These are phyloP conservation scores for Salix suchowensis DNA, from an alignment of 345 rosid genomes.

Conservation along the genomic window DNA sequence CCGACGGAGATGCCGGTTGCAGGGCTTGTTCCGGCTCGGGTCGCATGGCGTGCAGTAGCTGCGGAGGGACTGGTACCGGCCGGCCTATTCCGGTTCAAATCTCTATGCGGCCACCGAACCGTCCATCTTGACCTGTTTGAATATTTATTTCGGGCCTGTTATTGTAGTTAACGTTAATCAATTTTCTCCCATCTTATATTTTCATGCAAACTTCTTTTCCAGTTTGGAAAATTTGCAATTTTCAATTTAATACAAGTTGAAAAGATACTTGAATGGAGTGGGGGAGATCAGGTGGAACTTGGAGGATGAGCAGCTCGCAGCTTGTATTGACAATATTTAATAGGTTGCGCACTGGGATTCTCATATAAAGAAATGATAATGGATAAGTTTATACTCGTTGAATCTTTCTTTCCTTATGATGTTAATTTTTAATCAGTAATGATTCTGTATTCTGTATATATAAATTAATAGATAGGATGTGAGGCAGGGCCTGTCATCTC, in stretches of 20 bases:
- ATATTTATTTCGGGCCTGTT: not conserved
- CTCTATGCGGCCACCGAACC: conserved; percentile 48
- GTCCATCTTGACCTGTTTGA: conserved; percentile 29
- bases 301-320: conserved; percentile 7
- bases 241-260: conserved; percentile 7
- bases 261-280: not conserved
- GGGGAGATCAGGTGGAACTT: not conserved
- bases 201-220: not conserved
- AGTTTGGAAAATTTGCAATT: not conserved
- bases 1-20: conserved; percentile 89
- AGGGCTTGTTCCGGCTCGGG: conserved; percentile 89
- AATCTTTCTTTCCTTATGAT: not conserved
- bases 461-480: no score
- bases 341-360: conserved; percentile 6
- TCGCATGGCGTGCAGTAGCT: conserved; percentile 67
- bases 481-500: no score
- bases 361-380: not conserved
- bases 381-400: not conserved
- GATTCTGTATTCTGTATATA: not conserved
- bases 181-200: not conserved
- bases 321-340: not conserved
- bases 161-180: not conserved
- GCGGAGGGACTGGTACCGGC: conserved; percentile 91
- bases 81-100: conserved; percentile 78
- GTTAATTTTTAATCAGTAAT: not conserved